Evolutionary conservation across 306 rosid species (phyloP).

Genomic region (Ormosia emarginata): DNA sequence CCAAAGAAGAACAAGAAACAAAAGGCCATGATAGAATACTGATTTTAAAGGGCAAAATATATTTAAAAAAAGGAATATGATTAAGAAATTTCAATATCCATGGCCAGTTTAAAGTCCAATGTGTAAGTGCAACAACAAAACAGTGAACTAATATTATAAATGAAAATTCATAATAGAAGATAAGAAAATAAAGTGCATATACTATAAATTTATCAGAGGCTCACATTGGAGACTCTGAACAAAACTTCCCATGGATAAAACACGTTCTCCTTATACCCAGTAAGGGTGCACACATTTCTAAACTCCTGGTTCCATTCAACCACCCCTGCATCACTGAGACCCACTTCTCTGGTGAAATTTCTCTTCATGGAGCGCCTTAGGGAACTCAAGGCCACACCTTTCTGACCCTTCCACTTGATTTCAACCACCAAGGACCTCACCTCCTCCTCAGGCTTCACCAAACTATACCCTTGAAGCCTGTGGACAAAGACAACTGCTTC

Average conservation of each 20-base stretch:
- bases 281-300: conserved; percentile 47
- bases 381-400: conserved; percentile 52
- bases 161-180: background rate
- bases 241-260: conserved; percentile 77
- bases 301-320: conserved; percentile 70
- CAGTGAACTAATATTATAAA: background rate
- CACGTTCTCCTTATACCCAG: conserved; percentile 56
- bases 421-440: conserved; percentile 43
- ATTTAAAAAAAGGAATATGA: background rate
- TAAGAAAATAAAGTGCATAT: background rate
- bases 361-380: conserved; percentile 50
- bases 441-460: conserved; percentile 20
- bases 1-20: background rate
- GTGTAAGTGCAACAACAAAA: background rate
- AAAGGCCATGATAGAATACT: background rate
- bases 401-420: conserved; percentile 75
- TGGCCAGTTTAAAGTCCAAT: background rate
- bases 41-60: background rate
- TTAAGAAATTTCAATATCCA: background rate
- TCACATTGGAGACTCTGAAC: conserved; percentile 62
- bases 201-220: conserved; percentile 5
- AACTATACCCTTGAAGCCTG: conserved; percentile 51
- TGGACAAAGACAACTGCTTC: conserved; percentile 49
- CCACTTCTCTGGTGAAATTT: conserved; percentile 55
- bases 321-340: conserved; percentile 37